Evolutionary conservation across 352 stramenopile species (phyloP).

Genomic region (Phytophthora pseudosyringae): DNA sequence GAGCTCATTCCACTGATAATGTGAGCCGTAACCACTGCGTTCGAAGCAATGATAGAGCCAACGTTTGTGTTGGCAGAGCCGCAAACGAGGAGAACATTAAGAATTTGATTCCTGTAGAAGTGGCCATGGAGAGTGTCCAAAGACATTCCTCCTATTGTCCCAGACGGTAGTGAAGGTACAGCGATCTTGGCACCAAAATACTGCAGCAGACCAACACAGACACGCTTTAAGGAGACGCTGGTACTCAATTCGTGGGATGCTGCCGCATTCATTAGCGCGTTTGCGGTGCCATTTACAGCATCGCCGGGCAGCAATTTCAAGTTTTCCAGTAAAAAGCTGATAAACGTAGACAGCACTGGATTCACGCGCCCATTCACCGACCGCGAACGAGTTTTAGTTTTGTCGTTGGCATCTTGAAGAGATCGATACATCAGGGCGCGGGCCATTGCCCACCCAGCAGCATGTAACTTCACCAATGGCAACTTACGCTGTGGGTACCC

Average conservation of each 20-base stretch:
- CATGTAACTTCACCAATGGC: constrained; percentile 77
- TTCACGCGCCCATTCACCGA: constrained; percentile 41
- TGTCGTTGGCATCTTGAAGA: constrained; percentile 38
- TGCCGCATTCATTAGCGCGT: not conserved
- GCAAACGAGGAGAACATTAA: constrained; percentile 78
- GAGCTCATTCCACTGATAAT: constrained; percentile 73
- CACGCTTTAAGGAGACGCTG: constrained; percentile 63
- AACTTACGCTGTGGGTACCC: constrained; percentile 58
- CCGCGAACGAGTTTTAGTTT: constrained; percentile 10
- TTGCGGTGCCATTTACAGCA: constrained; percentile 1
- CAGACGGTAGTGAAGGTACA: constrained; percentile 6
- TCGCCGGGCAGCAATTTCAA: constrained; percentile 42
- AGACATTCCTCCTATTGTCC: not conserved
- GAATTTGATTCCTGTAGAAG: constrained; percentile 79
- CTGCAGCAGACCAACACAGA: constrained; percentile 72
- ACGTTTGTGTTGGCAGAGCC: constrained; percentile 70
- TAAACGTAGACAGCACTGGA: constrained; percentile 58
- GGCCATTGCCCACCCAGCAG: constrained; percentile 79
- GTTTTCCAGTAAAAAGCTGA: constrained; percentile 73
- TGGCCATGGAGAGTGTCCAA: constrained; percentile 50
- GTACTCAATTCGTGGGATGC: constrained; percentile 19
- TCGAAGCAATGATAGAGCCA: constrained; percentile 65
- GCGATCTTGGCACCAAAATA: constrained; percentile 46
- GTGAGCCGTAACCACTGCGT: constrained; percentile 57
- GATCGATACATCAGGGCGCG: constrained; percentile 86